Conservation (phyloP, 306 rosid species). For the Ormosia semicastrata region DNA sequence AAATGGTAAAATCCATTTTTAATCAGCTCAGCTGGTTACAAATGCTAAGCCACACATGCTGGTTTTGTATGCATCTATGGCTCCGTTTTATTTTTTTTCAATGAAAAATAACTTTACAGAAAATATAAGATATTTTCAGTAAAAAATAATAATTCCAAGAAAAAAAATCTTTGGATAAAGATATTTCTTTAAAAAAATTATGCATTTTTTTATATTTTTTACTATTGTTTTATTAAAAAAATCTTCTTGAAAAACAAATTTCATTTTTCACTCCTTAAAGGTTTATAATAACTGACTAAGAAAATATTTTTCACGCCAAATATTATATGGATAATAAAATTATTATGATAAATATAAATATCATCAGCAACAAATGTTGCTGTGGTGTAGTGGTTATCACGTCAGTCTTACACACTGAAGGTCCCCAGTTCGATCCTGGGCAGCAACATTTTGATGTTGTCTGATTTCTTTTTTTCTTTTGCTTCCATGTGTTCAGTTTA, state of each 20-base stretch:
- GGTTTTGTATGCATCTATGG: background rate
- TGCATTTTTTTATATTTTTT: background rate
- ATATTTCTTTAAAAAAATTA: background rate
- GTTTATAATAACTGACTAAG: background rate
- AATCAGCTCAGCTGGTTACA: background rate
- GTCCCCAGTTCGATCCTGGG: slow-evolving; percentile 53
- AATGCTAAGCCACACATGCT: background rate
- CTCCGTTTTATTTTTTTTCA: background rate
- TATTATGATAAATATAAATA: too few relatives aligned
- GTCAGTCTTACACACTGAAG: slow-evolving; percentile 49
- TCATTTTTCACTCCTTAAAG: background rate
- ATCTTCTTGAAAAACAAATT: too few relatives aligned
- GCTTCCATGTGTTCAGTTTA: too few relatives aligned
- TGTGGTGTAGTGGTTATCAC: slow-evolving; percentile 55
- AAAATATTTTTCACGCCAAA: background rate
- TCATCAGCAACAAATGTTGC: background rate
- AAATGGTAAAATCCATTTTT: background rate
- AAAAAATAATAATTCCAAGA: background rate
- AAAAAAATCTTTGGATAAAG: background rate
- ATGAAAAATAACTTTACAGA: background rate
- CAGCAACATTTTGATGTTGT: slow-evolving; percentile 19
- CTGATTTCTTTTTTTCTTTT: too few relatives aligned
- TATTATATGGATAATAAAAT: too few relatives aligned
- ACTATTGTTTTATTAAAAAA: background rate
- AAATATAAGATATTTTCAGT: too few relatives aligned